A percentile compares a stretch with the other conserved stretches of the same genome.
These are phyloP conservation scores for Dendrobium chrysotoxum DNA, from an alignment of 106 monocot species.

Conservation along the genomic window DNA sequence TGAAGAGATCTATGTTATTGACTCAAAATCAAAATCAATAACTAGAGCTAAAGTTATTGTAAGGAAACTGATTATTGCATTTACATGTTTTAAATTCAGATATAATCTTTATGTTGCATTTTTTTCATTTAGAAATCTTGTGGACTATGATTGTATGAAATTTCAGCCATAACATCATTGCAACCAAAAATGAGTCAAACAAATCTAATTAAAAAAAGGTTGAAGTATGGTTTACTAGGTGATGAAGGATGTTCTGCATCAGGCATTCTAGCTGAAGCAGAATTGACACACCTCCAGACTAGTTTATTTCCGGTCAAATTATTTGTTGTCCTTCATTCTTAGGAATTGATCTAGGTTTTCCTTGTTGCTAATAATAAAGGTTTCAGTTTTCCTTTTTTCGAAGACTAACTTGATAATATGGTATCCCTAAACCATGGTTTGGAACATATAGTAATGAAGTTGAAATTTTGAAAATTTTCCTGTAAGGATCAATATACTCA, in stretches of 20 bases:
- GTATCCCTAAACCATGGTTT: not conserved
- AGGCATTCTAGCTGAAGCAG: not conserved
- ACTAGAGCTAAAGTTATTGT: conserved; percentile 85
- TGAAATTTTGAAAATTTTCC: not conserved
- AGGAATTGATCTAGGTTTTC: not conserved
- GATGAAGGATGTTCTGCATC: not conserved
- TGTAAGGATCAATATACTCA: not conserved
- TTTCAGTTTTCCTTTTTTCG: not conserved
- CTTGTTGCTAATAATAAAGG: not conserved
- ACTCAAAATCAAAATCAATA: conserved; percentile 80
- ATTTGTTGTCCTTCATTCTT: no score
- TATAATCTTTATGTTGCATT: not conserved
- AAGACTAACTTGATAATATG: not conserved
- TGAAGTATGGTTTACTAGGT: not conserved
- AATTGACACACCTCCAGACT: not conserved
- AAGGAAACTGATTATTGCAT: conserved; percentile 17
- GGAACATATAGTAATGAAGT: not conserved
- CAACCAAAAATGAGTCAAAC: not conserved
- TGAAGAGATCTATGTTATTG: conserved; percentile 97
- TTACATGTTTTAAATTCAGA: not conserved
- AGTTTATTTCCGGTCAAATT: not conserved
- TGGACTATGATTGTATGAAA: not conserved
- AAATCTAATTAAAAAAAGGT: not conserved
- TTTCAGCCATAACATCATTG: not conserved
- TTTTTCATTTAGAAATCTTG: not conserved